A percentile compares a stretch with the other conserved stretches of the same genome.
Conservation (phyloP, 106 monocot species). For the Agapanthus africanus region DNA sequence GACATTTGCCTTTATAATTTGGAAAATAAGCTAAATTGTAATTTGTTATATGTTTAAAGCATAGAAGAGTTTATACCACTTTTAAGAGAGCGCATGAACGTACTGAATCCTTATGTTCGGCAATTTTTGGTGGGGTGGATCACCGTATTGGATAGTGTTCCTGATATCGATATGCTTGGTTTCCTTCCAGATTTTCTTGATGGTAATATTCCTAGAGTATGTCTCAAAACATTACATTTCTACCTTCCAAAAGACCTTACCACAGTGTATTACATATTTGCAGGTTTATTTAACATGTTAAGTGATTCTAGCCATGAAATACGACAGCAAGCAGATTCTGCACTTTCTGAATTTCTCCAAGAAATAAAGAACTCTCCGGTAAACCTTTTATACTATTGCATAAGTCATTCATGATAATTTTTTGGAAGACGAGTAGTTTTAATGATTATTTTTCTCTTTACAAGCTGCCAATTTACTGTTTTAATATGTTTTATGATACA, state of each 20-base stretch:
- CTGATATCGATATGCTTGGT: constrained; percentile 98
- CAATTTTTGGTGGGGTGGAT: constrained; percentile 98
- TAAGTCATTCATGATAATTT: not conserved
- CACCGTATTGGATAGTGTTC: constrained; percentile 82
- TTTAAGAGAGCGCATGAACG: constrained; percentile 89
- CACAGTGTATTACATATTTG: constrained; percentile 6
- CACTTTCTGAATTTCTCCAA: constrained; percentile 94
- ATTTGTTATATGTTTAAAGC: constrained; percentile 21
- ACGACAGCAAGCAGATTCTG: constrained; percentile 96
- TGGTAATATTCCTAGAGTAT: constrained; percentile 40
- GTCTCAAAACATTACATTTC: not conserved
- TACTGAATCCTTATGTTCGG: constrained; percentile 79
- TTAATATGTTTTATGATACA: not conserved
- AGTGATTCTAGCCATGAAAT: constrained; percentile 98
- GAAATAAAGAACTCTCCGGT: constrained; percentile 99
- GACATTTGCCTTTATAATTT: not conserved
- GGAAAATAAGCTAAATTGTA: not conserved
- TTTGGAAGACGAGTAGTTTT: not conserved
- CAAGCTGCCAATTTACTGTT: not conserved
- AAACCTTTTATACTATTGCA: constrained; percentile 19
- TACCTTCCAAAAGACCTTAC: not conserved
- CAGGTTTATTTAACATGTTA: constrained; percentile 98
- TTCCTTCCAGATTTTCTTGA: constrained; percentile 99
- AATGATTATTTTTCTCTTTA: not conserved
- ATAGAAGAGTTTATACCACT: constrained; percentile 97